Base-by-base conservation (phyloP, 768 basidiomycete genomes). In the Mycena crocata region DNA sequence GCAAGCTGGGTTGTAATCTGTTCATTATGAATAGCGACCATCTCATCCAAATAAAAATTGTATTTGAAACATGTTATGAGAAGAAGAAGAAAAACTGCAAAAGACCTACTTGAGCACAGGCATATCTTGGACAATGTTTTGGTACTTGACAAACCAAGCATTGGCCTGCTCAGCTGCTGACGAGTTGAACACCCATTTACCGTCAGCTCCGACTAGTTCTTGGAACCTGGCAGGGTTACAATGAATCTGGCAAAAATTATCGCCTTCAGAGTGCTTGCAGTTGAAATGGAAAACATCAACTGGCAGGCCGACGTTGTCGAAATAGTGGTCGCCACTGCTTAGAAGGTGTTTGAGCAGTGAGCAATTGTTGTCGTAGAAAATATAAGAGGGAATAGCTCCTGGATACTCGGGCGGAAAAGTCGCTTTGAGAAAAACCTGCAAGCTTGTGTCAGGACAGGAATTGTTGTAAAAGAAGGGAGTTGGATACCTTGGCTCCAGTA, bases 41-140 rank as follows among this genome's bases (percentile, higher is more conserved):
- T 74, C 51, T 77, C 69, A 59, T 78, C 76, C 0, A 79, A 42
- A 44, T 76, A 78, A n/a, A 77, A 79, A 46, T 75, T 66, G 13
- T 72, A 48, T 3, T 28, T 46, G 21, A 21, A n/a, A n/a, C n/a
- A n/a, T n/a, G 9, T 15, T 37, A 8, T 8, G 8, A n/a, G 8
- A 15, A 37, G 35, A 15, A 37, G 35, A 9, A 15, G 35, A 15
- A 9, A 37, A 37, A 37, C 15, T n/a, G n/a, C n/a, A n/a, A n/a
- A n/a, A n/a, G n/a, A 37, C 9, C 9, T 15, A 37, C 45, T 60
- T 52, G 0, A 64, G 46, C 0, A 49, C 57, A 0, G 57, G 6
- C 76, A 78, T 78, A 59, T 77, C 75, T 6, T 66, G 9, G 17
- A 66, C 67, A 0, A 76, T 74, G 0, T 67, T 21, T 2, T 72